Percentiles rank a stretch among this genome's conserved stretches.
These are phyloP conservation scores for Galeopsis tetrahit DNA, from an alignment of 257 asterid species.

Conservation along the genomic window DNA sequence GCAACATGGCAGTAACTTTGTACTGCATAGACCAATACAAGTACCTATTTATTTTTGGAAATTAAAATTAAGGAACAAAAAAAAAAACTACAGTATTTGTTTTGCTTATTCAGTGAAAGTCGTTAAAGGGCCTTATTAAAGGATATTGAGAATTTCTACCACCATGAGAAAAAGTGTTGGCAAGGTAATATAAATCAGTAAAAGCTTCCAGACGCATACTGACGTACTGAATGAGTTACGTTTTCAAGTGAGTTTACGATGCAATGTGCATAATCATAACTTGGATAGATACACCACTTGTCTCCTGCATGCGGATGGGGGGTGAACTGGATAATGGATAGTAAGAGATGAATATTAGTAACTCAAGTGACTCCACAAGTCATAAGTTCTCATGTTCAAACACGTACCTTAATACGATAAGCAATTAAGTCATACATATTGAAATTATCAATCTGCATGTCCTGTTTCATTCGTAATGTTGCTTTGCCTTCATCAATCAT, in stretches of 20 bases:
- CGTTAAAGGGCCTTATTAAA: too few relatives aligned
- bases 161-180: too few relatives aligned
- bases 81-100: too few relatives aligned
- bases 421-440: conserved; percentile 98
- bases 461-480: conserved; percentile 94
- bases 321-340: conserved; percentile 65
- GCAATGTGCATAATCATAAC: conserved; percentile 95
- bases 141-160: too few relatives aligned
- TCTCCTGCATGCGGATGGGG: conserved; percentile 99
- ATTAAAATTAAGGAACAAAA: too few relatives aligned
- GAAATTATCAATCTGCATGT: conserved; percentile 92
- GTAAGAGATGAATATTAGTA: conserved; percentile 31
- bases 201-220: background rate
- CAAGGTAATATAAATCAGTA: background rate
- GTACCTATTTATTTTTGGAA: too few relatives aligned
- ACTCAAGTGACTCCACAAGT: background rate
- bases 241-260: conserved; percentile 94
- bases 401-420: conserved; percentile 86
- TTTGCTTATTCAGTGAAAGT: conserved; percentile 9
- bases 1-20: too few relatives aligned
- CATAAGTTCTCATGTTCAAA: conserved; percentile 2
- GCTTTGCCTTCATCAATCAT: conserved; percentile 90
- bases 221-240: conserved; percentile 88
- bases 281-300: conserved; percentile 98
- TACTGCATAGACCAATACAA: too few relatives aligned